Evolutionary conservation across 495 filamentous ascomycete species (phyloP).

Genomic region (Penicillium malachiteum): DNA sequence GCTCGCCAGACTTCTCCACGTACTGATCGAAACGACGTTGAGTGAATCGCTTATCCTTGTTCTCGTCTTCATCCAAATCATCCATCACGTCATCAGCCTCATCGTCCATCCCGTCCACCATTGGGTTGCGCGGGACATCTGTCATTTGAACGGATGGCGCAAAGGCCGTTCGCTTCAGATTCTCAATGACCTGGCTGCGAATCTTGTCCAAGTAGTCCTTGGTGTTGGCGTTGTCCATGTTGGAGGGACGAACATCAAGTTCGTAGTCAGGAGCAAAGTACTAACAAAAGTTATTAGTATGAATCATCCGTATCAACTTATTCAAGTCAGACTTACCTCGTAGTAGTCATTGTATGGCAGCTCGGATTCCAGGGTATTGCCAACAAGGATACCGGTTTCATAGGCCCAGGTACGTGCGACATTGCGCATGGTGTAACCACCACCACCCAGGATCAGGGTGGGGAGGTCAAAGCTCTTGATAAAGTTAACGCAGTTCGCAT

Average conservation of each 20-base stretch:
- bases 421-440: constrained; percentile 98
- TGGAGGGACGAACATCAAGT: constrained; percentile 89
- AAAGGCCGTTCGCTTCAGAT: constrained; percentile 82
- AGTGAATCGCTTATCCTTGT: constrained; percentile 80
- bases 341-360: constrained; percentile 99
- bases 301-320: not conserved
- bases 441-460: constrained; percentile 88
- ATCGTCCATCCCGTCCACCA: constrained; percentile 67
- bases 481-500: constrained; percentile 96
- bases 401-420: constrained; percentile 97
- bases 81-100: constrained; percentile 87
- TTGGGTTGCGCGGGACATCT: constrained; percentile 78
- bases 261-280: constrained; percentile 98
- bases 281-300: constrained; percentile 42
- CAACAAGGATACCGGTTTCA: constrained; percentile 89
- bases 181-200: constrained; percentile 85
- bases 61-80: constrained; percentile 86
- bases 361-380: constrained; percentile 70
- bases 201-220: constrained; percentile 95
- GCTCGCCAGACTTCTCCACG: constrained; percentile 69
- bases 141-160: constrained; percentile 94
- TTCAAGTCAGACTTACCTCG: constrained; percentile 59
- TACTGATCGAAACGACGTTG: constrained; percentile 81
- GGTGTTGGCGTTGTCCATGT: constrained; percentile 99
- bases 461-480: constrained; percentile 92